Evolutionary conservation across 352 stramenopile genomes (phyloP).

Genomic region (Elongisporangium undulatum): DNA sequence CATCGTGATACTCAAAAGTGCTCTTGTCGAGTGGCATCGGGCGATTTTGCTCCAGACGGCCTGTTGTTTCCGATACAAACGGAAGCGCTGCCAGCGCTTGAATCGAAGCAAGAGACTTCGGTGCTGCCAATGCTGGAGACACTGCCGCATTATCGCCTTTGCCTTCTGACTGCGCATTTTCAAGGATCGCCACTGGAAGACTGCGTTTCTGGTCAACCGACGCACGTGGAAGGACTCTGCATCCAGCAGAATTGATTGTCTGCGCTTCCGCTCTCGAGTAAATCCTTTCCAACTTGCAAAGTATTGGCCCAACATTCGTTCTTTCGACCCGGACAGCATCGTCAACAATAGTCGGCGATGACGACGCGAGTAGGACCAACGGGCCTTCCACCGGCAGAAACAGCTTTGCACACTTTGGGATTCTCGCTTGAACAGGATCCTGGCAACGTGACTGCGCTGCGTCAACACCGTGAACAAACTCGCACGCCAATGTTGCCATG

Average conservation of each 20-base stretch:
- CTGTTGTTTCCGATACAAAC: neutral
- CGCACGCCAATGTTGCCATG: conserved; percentile 17
- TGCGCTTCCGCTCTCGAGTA: neutral
- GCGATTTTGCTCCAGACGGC: neutral
- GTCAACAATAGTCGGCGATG: conserved; percentile 18
- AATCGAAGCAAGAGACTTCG: neutral
- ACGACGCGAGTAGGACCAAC: conserved; percentile 21
- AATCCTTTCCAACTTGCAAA: conserved; percentile 23
- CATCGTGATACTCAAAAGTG: neutral
- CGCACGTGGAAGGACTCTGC: neutral
- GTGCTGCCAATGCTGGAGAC: neutral
- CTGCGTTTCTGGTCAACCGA: neutral
- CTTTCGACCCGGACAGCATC: conserved; percentile 7
- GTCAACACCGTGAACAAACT: conserved; percentile 8
- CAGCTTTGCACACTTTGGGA: conserved; percentile 12
- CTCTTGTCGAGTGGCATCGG: neutral
- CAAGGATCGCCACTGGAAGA: neutral
- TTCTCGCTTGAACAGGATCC: conserved; percentile 20
- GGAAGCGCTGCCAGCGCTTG: neutral
- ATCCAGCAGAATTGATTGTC: neutral
- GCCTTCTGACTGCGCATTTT: neutral
- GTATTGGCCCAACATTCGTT: conserved; percentile 10
- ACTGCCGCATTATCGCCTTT: neutral
- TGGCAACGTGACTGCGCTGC: conserved; percentile 3
- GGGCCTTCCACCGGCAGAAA: conserved; percentile 32